These are phyloP conservation scores for Forsythia suspensa DNA, from an alignment of 257 asterid species.

Conservation along the genomic window DNA sequence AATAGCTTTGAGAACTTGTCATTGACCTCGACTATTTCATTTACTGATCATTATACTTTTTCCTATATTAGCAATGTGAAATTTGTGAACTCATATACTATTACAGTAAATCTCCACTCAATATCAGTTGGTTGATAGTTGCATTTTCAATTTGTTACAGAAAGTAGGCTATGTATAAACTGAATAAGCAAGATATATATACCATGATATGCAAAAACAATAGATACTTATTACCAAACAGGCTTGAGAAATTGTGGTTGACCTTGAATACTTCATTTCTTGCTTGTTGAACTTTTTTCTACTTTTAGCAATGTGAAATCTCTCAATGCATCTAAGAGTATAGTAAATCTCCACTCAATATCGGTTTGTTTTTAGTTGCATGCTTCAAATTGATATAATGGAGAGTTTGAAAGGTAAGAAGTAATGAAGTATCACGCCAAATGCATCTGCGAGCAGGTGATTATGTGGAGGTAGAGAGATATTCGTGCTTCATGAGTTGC, in stretches of 20 bases:
- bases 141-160: neutral
- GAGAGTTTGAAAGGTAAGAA: neutral
- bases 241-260: neutral
- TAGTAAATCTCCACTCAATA: neutral
- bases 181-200: no score
- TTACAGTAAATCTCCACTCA: no score
- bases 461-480: neutral
- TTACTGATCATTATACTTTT: neutral
- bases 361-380: neutral
- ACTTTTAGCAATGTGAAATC: neutral
- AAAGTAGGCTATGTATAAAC: neutral
- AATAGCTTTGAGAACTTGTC: neutral
- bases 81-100: neutral
- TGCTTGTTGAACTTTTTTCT: neutral
- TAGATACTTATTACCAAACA: no score
- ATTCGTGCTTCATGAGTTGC: no score
- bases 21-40: neutral
- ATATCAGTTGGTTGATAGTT: neutral
- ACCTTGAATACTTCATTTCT: neutral
- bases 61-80: neutral
- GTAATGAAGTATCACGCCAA: neutral
- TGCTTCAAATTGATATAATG: neutral
- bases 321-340: neutral
- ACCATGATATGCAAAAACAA: neutral
- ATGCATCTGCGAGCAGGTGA: neutral